Conservation (phyloP, 805 yeast genomes). For the Candida pini region DNA sequence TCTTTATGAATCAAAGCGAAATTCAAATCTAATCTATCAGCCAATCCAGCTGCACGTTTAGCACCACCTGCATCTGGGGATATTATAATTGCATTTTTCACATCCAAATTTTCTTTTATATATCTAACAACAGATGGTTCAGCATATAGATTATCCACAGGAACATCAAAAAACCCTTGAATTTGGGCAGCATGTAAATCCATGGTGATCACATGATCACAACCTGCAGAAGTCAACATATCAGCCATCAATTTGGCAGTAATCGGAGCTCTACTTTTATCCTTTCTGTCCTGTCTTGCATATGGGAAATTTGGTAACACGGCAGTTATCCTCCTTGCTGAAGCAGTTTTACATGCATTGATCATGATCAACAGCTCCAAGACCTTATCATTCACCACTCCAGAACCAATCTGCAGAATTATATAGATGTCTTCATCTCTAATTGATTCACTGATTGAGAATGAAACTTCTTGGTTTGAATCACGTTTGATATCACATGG, state of each 20-base stretch:
- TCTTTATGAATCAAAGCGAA: conserved; percentile 85
- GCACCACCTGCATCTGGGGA: conserved; percentile 94
- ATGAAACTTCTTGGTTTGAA: conserved; percentile 68
- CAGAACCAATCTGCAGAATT: conserved; percentile 75
- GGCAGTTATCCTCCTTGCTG: conserved; percentile 78
- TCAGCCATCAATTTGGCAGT: conserved; percentile 84
- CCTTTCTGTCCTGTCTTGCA: conserved; percentile 87
- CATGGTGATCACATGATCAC: conserved; percentile 83
- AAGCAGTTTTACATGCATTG: conserved; percentile 77
- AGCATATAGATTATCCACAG: conserved; percentile 79
- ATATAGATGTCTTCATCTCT: conserved; percentile 82
- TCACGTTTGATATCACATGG: conserved; percentile 62
- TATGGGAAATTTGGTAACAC: conserved; percentile 80
- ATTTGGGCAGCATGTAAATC: conserved; percentile 86
- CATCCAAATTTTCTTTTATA: conserved; percentile 56
- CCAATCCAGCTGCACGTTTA: conserved; percentile 80
- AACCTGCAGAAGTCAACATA: conserved; percentile 76
- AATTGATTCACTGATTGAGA: conserved; percentile 74
- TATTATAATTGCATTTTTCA: conserved; percentile 61
- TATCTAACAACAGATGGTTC: conserved; percentile 78
- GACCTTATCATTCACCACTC: conserved; percentile 69
- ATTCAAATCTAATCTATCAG: conserved; percentile 71
- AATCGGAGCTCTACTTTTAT: conserved; percentile 79
- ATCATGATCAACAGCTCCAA: conserved; percentile 73
- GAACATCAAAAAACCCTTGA: conserved; percentile 79